Evolutionary conservation across 1,284 basidiomycete species (phyloP), one percentile per base, ranked within the genome.

Genomic region (Ceratobasidium theobromae): DNA sequence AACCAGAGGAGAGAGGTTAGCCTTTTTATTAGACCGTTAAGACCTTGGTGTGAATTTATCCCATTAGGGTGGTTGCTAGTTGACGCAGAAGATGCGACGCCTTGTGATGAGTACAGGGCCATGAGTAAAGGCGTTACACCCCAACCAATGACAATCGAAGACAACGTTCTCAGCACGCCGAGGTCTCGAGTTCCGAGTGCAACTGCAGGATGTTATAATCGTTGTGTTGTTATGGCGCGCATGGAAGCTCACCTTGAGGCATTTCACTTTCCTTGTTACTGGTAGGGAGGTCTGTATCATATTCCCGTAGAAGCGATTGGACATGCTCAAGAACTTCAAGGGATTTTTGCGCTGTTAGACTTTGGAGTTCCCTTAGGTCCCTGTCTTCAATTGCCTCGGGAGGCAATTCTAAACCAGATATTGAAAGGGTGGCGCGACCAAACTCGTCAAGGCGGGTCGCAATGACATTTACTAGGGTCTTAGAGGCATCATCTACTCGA

Each of bases 61-160:
- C 38, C 49, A 9, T 16, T 25, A 21, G 62, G 49, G 25, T 14
- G 62, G 14, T n/a, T 65, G 62, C 12, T 35, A 35, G 21, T 38
- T 25, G 35, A 41, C 11, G 18, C 2, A 76, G 74, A 16, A 78
- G 74, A 11, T 74, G 74, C 0, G 80, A 79, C 21, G 81, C 72
- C 62, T 84, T 79, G 33, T 81, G 77, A 25, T n/a, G 83, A 77
- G 51, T 73, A 74, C 6, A 76, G 71, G 16, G 84, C 74, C 62
- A 73, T 70, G 30, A 87, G 77, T 6, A 86, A 72, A 4, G 82
- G 82, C 18, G 85, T 81, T 3, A 83, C 73, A 4, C 83, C 85
- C 89, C 89, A 90, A 69, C 84, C 86, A 73, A 91, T 88, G 21
- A 81, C 74, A 64, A 91, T 80, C 12, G 86, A 83, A 8, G 88